Evolutionary conservation across 768 basidiomycete genomes (phyloP).

Genomic region (Mycena chlorophos): DNA sequence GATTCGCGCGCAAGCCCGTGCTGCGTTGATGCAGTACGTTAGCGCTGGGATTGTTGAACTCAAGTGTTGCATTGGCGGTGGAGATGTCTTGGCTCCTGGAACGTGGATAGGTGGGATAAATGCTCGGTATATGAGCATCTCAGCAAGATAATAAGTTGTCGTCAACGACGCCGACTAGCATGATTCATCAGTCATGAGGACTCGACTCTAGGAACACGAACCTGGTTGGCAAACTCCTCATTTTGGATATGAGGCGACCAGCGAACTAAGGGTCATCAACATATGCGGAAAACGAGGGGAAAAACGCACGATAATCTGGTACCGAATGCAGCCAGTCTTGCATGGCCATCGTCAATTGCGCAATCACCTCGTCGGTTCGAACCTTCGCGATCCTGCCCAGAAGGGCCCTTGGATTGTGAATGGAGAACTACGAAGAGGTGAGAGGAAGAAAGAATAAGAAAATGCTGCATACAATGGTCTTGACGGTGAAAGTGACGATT

Average conservation of each 20-base stretch:
- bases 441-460: slow-evolving; percentile 3
- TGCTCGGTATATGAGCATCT: slow-evolving; percentile 70
- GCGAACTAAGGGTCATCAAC: slow-evolving; percentile 39
- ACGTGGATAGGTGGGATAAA: slow-evolving; percentile 48
- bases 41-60: slow-evolving; percentile 47
- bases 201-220: too few relatives aligned
- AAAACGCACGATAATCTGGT: slow-evolving; percentile 61
- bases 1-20: slow-evolving; percentile 60
- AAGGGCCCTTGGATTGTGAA: slow-evolving; percentile 62
- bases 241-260: slow-evolving; percentile 59
- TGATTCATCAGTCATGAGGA: too few relatives aligned
- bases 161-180: slow-evolving; percentile 51
- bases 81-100: too few relatives aligned
- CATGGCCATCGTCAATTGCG: slow-evolving; percentile 67
- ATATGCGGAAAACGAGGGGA: neutral
- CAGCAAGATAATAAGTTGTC: slow-evolving; percentile 57
- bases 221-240: slow-evolving; percentile 49
- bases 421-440: slow-evolving; percentile 55
- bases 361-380: slow-evolving; percentile 59
- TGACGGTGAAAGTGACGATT: slow-evolving; percentile 66
- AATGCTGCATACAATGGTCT: slow-evolving; percentile 57
- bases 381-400: slow-evolving; percentile 51
- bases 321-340: slow-evolving; percentile 71
- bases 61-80: slow-evolving; percentile 24
- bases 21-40: slow-evolving; percentile 59